Base-by-base conservation (phyloP, 2,329 filamentous ascomycete genomes). In the Claviceps pusilla region DNA sequence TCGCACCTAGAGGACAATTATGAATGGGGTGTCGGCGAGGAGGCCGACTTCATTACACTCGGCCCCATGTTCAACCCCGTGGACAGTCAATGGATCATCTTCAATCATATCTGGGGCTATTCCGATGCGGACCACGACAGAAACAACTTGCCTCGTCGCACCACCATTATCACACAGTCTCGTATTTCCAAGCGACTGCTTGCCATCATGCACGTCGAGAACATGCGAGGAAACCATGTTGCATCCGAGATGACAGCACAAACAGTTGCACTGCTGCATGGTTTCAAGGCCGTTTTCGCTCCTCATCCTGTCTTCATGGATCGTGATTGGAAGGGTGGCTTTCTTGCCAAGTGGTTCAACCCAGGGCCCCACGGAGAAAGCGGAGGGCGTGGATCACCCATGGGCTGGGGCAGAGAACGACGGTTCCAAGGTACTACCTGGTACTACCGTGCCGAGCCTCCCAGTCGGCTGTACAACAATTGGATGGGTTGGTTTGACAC, bases 251-350 rank as follows among this genome's bases (percentile, higher is more conserved):
- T 91, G 86, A 86, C 83, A 57, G 81, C 86, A 0, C 82, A 85
- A 54, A 84, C 84, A 0, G 78, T 84, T 31, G 81, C 85, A 0
- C 74, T 91, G 19, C 79, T 89, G 58, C 86, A 93, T 64, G 86
- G 87, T 6, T 73, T 90, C 50, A 91, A 91, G 69, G 82, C 84
- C 4, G 83, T 89, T 4, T 87, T 84, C 62, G 85, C 82, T 11
- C 87, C 87, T 11, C 86, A 90, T 66, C 86, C 87, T 1, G 79
- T 90, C 49, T 90, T 83, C 67, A 87, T 89, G 62, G 86, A 91
- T 67, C 79, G 86, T 57, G 78, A 84, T 51, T 89, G 85, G 85
- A 69, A 70, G 35, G 72, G 76, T 2, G 66, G 71, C 35, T 75
- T 75, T 56, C 65, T 83, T 33, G 73, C 74, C 35, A 73, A 72